Base-by-base conservation (phyloP, 768 basidiomycete genomes). In the Gyrodon lividus region DNA sequence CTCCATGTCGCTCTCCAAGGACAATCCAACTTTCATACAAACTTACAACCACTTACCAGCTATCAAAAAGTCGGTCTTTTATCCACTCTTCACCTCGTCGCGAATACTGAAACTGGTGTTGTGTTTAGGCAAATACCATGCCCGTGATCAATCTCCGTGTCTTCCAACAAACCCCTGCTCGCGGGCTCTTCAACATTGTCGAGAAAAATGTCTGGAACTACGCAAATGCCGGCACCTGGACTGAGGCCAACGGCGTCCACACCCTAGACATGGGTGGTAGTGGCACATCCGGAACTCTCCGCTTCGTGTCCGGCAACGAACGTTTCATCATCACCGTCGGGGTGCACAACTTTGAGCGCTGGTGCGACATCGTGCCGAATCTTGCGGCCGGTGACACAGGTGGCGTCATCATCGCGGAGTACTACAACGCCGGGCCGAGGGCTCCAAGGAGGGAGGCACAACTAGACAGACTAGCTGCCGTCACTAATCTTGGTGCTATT, bases 221-320 rank as follows among this genome's bases (percentile, higher is more conserved):
- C 50, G 71, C 62, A 46, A 68, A 66, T 51, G 66, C 23, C 20
- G 70, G 70, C 33, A 60, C 61, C 17, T 70, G 69, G 69, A 43
- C 41, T 39, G 51, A 59, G 22, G 42, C 42, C 7, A 45, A 63
- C 38, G 64, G 60, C 6, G 46, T 46, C 17, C 51, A 57, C 38
- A 59, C 60, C n/a, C 66, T 76, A 57, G 63, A 31, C 51, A 72
- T 73, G 65, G 58, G 56, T 28, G 66, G 63, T 24, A 74, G 72
- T 55, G 72, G 71, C 23, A 73, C 69, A 1, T 73, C 70, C 14
- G 74, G 74, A 24, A 58, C 60, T 6, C 52, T 75, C 19, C 70
- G 70, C 51, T 67, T 74, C 57, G 35, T 35, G 22, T 48, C 57
- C 19, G 60, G 61, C 26, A 58, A 46, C 46, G 71, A 72, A 49